A percentile compares a stretch with the other conserved stretches of the same genome.
Conservation (phyloP, 2,329 filamentous ascomycete species). For the Trichoderma lentiforme region DNA sequence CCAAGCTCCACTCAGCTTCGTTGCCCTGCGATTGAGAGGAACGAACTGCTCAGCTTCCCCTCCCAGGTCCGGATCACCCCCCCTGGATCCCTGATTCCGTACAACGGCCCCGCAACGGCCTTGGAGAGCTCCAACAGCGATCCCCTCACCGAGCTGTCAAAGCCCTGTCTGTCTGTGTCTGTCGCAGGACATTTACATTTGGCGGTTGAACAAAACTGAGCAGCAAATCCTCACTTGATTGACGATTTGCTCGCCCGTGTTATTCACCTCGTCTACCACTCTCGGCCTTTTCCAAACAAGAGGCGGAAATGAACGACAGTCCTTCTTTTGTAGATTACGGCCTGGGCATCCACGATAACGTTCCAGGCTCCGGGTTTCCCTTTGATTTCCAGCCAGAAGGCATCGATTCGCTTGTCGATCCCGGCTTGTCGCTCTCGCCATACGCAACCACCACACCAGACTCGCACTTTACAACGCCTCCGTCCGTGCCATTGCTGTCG, state of each 20-base stretch:
- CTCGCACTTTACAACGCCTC: constrained; percentile 11
- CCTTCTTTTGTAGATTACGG: constrained; percentile 7
- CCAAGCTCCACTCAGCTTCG: constrained; percentile 10
- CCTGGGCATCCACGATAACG: constrained; percentile 11
- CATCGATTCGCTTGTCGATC: constrained; percentile 9
- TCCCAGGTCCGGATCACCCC: not conserved
- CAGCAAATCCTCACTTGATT: not conserved
- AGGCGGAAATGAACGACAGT: constrained; percentile 7
- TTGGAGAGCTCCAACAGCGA: not conserved
- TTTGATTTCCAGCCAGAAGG: constrained; percentile 7
- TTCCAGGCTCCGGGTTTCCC: not conserved
- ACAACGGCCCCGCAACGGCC: constrained; percentile 14
- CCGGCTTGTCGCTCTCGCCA: constrained; percentile 10
- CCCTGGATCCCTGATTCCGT: not conserved
- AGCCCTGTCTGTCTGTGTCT: too few species aligned
- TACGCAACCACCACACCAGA: constrained; percentile 8
- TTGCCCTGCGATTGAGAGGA: not conserved
- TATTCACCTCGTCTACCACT: not conserved
- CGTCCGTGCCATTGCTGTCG: not conserved
- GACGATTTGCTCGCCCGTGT: not conserved
- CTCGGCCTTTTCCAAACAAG: not conserved
- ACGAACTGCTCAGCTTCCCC: constrained; percentile 2
- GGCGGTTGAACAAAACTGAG: not conserved
- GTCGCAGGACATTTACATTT: not conserved
- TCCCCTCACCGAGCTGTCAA: not conserved